Conservation (phyloP, 164 flowering plant genomes). For the Pachysandra terminalis region DNA sequence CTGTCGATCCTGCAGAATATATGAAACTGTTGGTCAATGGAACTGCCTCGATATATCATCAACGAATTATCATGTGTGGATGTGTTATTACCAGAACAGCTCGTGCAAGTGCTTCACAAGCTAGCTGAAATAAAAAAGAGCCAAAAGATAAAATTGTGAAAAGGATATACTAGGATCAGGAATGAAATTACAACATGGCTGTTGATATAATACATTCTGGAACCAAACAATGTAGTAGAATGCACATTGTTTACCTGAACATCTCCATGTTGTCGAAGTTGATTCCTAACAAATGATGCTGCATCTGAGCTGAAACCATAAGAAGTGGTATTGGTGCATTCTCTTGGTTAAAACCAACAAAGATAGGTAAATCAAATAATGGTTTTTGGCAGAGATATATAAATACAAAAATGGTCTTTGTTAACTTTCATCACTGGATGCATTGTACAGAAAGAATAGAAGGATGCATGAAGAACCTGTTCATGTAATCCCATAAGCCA, state of each 20-base stretch:
- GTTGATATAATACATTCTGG: neutral
- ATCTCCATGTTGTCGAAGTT: slow-evolving; percentile 81
- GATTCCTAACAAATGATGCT: slow-evolving; percentile 67
- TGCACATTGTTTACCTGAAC: slow-evolving; percentile 59
- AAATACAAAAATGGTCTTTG: neutral
- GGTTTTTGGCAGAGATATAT: neutral
- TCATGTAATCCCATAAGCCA: slow-evolving; percentile 98
- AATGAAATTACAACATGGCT: neutral
- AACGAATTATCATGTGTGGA: neutral
- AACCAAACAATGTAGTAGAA: neutral
- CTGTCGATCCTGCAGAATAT: slow-evolving; percentile 53
- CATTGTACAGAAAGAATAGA: neutral
- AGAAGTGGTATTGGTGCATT: neutral
- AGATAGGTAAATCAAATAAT: neutral
- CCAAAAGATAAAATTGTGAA: slow-evolving; percentile 7
- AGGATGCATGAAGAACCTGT: slow-evolving; percentile 43
- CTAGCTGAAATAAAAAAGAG: slow-evolving; percentile 45
- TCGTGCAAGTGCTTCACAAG: slow-evolving; percentile 82
- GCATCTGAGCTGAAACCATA: slow-evolving; percentile 49
- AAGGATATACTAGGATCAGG: neutral
- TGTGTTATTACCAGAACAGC: slow-evolving; percentile 61
- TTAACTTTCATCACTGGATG: neutral
- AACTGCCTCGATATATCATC: neutral
- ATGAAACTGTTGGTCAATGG: slow-evolving; percentile 8
- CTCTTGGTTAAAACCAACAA: neutral